Base-by-base conservation (phyloP, 805 yeast genomes). In the Candida easanensis region DNA sequence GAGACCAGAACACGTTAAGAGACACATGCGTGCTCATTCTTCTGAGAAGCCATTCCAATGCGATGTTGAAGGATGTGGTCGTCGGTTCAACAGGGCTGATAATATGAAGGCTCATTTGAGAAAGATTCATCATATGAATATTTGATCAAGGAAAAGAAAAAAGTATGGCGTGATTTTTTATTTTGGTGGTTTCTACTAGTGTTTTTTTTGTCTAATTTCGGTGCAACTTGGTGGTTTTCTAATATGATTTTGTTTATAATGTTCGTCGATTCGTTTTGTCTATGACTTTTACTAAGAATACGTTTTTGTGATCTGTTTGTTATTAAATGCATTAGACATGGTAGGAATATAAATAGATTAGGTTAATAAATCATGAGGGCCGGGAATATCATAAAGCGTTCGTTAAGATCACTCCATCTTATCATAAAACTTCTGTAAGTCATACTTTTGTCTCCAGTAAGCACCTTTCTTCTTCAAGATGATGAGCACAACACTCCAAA, bases 11-110 rank as follows among this genome's bases (percentile, higher is more conserved):
- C 88, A 82, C 60, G 88, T 82, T 22, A 82, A 74, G 47, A 84
- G 82, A 54, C 97, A 89, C 63, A 66, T 73, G 60, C 72, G 89
- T 51, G 71, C 89, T 1, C 97, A 89, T 62, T 78, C 88, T 4
- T 77, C 79, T 49, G 91, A 85, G 50, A 73, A 95, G 46, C 96
- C 96, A 0, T 89, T 76, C 57, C 62, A 61, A 28, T 86, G 97
- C 62, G 64, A 69, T 5, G 68, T 67, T 14, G 78, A 58, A 60
- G 87, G 48, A 80, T 88, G 96, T 64, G 72, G 68, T 2, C 81
- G 82, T 48, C 61, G 79, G 27, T 88, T 88, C 58, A 73, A 80
- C 28, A 71, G 96, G 50, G 82, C 82, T 44, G 90, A 89, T 51
- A 95, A 89, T 65, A 69, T 89, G 41, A 74, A 81, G 41, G 88